Percentiles rank a stretch among this genome's conserved stretches.
Evolutionary conservation across 2,329 filamentous ascomycete species (phyloP).

Genomic region (Monosporascus sp.): DNA sequence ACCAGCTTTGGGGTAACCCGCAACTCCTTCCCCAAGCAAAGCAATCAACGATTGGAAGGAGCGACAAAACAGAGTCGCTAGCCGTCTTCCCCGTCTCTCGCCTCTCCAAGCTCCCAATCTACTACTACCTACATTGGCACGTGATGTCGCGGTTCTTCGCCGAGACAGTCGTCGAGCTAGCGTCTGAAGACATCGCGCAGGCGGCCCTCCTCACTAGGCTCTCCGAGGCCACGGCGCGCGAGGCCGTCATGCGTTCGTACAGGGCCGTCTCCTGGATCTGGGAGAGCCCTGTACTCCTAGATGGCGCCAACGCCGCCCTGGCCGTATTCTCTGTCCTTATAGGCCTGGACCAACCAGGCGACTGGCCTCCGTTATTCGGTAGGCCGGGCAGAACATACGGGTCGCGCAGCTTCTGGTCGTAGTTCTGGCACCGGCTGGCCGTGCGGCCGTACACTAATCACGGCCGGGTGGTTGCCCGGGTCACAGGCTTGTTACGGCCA

Average conservation of each 20-base stretch:
- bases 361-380: conserved; percentile 8
- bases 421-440: conserved; percentile 2
- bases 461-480: neutral
- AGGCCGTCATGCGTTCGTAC: neutral
- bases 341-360: conserved; percentile 3
- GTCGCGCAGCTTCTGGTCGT: conserved; percentile 6
- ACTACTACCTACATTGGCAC: neutral
- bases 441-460: neutral
- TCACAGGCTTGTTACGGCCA: neutral
- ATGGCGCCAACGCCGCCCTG: conserved; percentile 6
- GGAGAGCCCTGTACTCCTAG: conserved; percentile 4
- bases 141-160: neutral
- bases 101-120: neutral
- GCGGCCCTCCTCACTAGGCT: neutral
- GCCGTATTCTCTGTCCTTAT: neutral
- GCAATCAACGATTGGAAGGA: neutral
- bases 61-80: neutral
- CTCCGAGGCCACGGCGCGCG: neutral
- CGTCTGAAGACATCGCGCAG: conserved; percentile 1
- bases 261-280: conserved; percentile 4
- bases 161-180: conserved; percentile 1
- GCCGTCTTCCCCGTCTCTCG: neutral
- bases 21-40: neutral
- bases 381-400: neutral
- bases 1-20: conserved; percentile 1